Base-by-base conservation (phyloP, 371 early-diverging fungal genomes). In the Circinella umbellata region DNA sequence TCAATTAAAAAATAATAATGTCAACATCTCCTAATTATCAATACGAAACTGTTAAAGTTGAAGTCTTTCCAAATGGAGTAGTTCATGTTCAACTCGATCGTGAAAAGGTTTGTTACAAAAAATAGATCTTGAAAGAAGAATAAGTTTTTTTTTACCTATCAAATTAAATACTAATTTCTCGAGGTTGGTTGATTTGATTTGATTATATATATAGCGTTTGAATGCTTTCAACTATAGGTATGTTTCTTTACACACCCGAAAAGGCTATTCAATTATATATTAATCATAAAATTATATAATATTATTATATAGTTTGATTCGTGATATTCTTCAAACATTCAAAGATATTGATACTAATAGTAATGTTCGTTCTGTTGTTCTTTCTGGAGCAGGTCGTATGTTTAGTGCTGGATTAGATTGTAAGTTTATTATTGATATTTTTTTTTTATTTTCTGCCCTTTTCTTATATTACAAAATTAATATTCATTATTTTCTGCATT, bases 331-430 rank as follows among this genome's bases (percentile, higher is more conserved):
- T 49, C 10, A 64, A 4, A 69, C 67, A 60, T 95, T 95, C 68
- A 69, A 54, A 4, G 70, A 71, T 17, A 74, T 96, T 63, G 71
- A 80, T 20, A 55, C 61, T 27, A 94, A 96, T 76, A 70, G 77
- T 13, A 74, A 88, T 48, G 14, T 96, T 61, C 89, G 90, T 38
- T 83, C 86, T 63, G 88, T 96, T 17, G 90, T 97, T 54, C 67
- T 95, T 37, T 91, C 91, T 34, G 94, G 90, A 9, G 69, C 84
- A 20, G 91, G 93, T 10, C 86, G 89, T 36, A 79, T 90, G 75
- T 97, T 97, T 73, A 92, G 93, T 34, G 92, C 95, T 47, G 97
- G 97, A 15, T 80, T 98, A 36, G 98, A 98, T 69, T 79, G 92
- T 89, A 90, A 82, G 84, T 80, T n/a, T 8, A 7, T 27, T n/a